Base-by-base conservation (phyloP, 352 stramenopile species). In the Globisporangium polare region DNA sequence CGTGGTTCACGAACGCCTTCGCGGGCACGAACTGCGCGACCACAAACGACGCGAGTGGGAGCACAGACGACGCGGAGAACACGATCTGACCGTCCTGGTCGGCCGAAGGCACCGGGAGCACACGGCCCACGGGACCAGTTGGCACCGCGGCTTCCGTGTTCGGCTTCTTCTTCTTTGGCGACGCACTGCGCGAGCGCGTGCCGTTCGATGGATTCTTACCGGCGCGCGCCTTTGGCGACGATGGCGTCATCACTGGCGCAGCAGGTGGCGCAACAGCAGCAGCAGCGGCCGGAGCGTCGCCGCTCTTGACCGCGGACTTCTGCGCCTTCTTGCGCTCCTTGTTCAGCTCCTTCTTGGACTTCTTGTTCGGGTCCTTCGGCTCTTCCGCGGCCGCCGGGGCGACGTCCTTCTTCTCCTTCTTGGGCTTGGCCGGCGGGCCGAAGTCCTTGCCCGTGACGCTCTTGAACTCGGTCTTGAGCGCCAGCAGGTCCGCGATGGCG, bases 291-390 rank as follows among this genome's bases (percentile, higher is more conserved):
- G 54, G 63, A 3, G 50, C 59, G 10, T 68, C 76, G 35, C 77
- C 77, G 45, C 67, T 60, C 77, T 94, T 94, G 41, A 86, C 39
- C n/a, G 80, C 77, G 7, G 75, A 68, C 65, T 94, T 94, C 53
- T 88, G 74, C 17, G 80, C 83, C 67, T 94, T 94, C 80, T 94
- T 94, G 60, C 77, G 78, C 72, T 94, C 85, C 72, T 94, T 94
- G 74, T 92, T 94, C 15, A 94, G 73, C 69, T 94, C 80, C 74
- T 94, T 94, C 75, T 94, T 94, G 63, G 77, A 89, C 66, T 90
- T 92, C 57, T 90, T 91, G 39, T 58, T 73, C 6, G 75, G 67
- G 26, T 92, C 78, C 26, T 74, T 73, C 24, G 64, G 37, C 53
- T 63, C 52, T 22, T 71, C 55, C 13, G 27, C 20, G 10, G 54